Evolutionary conservation across 768 basidiomycete species (phyloP), one percentile per base, ranked within the genome.

Genomic region (Leccinum subtestaceum): DNA sequence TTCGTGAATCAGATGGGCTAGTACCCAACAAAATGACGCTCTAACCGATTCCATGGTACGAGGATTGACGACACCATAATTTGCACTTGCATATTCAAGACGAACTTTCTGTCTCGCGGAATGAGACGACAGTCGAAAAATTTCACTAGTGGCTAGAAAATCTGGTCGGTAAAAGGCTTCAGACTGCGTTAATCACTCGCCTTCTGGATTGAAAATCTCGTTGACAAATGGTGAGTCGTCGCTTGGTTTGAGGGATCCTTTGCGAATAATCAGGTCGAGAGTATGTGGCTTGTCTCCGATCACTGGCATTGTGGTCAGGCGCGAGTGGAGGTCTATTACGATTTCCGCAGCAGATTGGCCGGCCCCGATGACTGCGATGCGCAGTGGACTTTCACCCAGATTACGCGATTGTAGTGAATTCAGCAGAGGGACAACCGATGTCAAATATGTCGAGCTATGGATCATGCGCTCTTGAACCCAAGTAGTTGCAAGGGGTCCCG

Each of bases 171-270:
- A 25, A 49, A 34, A 46, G 12, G 46, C 17, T 29, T 47, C 19
- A 5, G 15, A n/a, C 17, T 27, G 4, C 43, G 1, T 21, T 34
- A 53, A 31, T 29, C 12, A 70, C 78, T 58, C 62, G 79, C 79
- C 64, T 15, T 69, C 74, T 25, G 83, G 81, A 63, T 82, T 80
- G 60, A 83, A 84, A 6, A 83, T 78, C 61, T 82, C 81, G 67
- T 84, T 84, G 46, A 78, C 74, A 61, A 83, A 84, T 1, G 79
- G 79, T 1, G 79, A 77, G 57, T 81, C 80, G 57, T 84, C 82
- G 49, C 80, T 80, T 8, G 80, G 80, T 56, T 78, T 81, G 48
- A 83, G 64, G 0, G 78, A 76, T 13, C 80, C 81, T 63, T 78
- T 77, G 15, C 81, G 79, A 60, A 84, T 77, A 57, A 84, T 75